phyloP scores from a whole-genome alignment of 164 flowering plant genomes.

The Nelumbo lutea region DNA sequence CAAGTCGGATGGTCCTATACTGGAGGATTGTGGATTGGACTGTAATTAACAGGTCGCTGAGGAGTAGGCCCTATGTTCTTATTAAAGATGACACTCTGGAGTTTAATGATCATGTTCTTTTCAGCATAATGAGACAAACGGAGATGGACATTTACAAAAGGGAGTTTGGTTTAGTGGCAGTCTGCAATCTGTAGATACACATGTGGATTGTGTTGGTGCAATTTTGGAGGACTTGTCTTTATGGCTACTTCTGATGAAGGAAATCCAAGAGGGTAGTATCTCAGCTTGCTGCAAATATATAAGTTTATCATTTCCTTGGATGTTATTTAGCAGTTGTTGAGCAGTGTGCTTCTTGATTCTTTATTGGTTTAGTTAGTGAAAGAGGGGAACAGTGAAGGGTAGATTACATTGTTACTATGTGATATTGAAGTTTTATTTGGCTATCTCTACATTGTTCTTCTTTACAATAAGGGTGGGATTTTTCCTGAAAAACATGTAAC shows the following conservation, averaged over 20 bases:
- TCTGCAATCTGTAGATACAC: conserved; percentile 29
- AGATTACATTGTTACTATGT: conserved; percentile 22
- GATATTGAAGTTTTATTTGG: conserved; percentile 4
- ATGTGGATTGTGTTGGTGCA: conserved; percentile 19
- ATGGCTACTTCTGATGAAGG: conserved; percentile 10
- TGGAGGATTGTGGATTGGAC: conserved; percentile 57
- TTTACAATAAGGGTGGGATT: conserved; percentile 24
- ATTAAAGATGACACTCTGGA: neutral
- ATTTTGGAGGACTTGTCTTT: conserved; percentile 8
- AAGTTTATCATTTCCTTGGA: conserved; percentile 15
- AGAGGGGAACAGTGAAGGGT: conserved; percentile 11
- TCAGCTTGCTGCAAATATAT: conserved; percentile 10
- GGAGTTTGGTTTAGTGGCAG: conserved; percentile 15
- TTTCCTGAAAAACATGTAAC: conserved; percentile 10
- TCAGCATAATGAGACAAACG: neutral
- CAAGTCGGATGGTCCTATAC: conserved; percentile 37
- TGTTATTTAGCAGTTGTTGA: conserved; percentile 10
- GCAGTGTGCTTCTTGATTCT: conserved; percentile 28
- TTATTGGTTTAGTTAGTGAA: conserved; percentile 29
- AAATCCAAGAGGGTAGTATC: conserved; percentile 6
- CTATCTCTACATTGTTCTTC: conserved; percentile 14
- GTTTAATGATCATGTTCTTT: neutral
- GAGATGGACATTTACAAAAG: neutral
- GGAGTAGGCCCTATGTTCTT: neutral
- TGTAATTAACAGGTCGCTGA: conserved; percentile 28